These are phyloP conservation scores for Hymenoscyphus fructigenus DNA, from an alignment of 2,329 filamentous ascomycete species.

Conservation along the genomic window DNA sequence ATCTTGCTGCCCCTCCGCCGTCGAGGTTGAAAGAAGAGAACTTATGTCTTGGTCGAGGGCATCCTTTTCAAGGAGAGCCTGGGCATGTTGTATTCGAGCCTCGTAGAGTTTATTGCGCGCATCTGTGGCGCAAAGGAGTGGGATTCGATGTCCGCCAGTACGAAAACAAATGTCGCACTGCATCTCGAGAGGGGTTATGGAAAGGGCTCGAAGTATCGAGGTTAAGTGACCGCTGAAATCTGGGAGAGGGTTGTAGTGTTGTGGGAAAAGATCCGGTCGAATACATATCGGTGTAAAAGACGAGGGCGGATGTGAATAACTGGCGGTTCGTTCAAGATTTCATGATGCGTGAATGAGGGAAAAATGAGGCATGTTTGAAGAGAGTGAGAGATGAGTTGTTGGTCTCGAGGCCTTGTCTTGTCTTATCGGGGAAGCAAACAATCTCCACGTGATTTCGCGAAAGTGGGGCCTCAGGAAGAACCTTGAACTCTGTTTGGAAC, in stretches of 20 bases:
- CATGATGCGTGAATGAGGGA: background rate
- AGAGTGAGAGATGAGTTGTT: background rate
- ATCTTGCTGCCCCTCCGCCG: constrained; percentile 6
- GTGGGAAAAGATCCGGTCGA: background rate
- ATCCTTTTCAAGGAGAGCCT: constrained; percentile 63
- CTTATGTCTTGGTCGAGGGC: constrained; percentile 34
- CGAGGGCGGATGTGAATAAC: background rate
- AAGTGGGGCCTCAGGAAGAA: background rate
- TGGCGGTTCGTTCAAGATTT: background rate
- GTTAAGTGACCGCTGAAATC: background rate
- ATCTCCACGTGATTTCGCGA: constrained; percentile 8
- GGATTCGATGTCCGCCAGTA: constrained; percentile 56
- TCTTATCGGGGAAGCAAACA: constrained; percentile 1
- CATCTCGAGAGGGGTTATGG: constrained; percentile 44
- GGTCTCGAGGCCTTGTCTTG: background rate
- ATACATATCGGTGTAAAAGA: background rate
- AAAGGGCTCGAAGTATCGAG: constrained; percentile 4
- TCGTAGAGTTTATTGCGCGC: constrained; percentile 68
- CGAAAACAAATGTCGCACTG: constrained; percentile 66
- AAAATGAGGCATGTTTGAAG: constrained; percentile 12
- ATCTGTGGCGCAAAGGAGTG: constrained; percentile 69
- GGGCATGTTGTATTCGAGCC: constrained; percentile 58
- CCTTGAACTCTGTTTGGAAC: background rate
- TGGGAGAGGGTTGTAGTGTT: constrained; percentile 2
- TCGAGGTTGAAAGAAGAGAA: constrained; percentile 21